Percentiles rank a stretch among this genome's conserved stretches.
phyloP scores from a whole-genome alignment of 148 eudicot genomes.

The Camellia lanceoleosa region DNA sequence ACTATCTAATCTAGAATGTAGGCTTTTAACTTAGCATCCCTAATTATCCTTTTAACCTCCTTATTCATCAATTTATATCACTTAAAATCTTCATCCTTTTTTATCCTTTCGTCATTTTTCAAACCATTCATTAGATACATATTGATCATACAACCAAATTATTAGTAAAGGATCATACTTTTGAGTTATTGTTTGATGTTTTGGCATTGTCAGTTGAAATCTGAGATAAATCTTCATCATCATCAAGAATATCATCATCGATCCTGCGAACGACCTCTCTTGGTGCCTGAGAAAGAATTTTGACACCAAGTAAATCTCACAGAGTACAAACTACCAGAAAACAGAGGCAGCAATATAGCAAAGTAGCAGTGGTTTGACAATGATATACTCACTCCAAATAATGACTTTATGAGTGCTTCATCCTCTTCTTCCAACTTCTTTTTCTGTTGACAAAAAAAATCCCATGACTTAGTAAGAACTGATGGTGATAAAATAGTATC shows the following conservation, averaged over 20 bases:
- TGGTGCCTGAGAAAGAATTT: constrained; percentile 43
- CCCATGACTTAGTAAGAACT: not conserved
- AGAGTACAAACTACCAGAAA: not conserved
- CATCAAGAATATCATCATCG: constrained; percentile 70
- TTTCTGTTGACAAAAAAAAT: constrained; percentile 33
- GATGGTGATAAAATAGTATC: not conserved
- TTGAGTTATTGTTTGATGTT: constrained; percentile 22
- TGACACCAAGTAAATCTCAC: not conserved
- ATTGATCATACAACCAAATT: not conserved
- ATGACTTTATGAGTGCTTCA: constrained; percentile 73
- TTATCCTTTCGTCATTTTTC: too few relatives aligned
- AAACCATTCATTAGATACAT: not conserved
- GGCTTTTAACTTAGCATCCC: too few relatives aligned
- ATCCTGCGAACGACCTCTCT: constrained; percentile 51
- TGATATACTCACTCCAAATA: constrained; percentile 52
- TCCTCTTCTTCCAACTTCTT: constrained; percentile 76
- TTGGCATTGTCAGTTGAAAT: constrained; percentile 24
- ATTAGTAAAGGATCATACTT: constrained; percentile 32
- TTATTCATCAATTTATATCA: too few relatives aligned
- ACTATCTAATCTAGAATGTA: too few relatives aligned
- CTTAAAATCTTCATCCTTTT: too few relatives aligned
- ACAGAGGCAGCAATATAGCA: not conserved
- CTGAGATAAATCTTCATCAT: constrained; percentile 48
- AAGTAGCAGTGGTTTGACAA: constrained; percentile 1
- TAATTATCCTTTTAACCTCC: too few relatives aligned